Percentiles rank a stretch among this genome's conserved stretches.
phyloP scores from a whole-genome alignment of 108 stramenopile species.

The Discostella pseudostelligera region DNA sequence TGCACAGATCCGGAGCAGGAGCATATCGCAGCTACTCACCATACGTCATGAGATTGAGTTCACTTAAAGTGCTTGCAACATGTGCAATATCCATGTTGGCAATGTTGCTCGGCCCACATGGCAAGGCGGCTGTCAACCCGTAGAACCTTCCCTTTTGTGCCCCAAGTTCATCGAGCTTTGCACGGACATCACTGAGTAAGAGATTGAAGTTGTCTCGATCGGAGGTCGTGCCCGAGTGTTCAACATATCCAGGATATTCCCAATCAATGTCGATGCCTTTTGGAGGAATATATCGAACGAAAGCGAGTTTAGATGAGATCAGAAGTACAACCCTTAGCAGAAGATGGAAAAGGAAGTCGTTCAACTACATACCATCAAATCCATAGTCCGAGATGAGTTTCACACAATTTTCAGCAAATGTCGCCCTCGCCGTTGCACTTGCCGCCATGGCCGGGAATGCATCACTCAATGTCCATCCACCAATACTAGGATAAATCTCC shows the following conservation, averaged over 20 bases:
- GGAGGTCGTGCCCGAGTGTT: conserved; percentile 41
- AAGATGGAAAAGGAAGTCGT: background rate
- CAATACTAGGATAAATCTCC: conserved; percentile 33
- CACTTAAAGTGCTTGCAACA: conserved; percentile 26
- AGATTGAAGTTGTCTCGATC: conserved; percentile 46
- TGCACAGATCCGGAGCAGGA: background rate
- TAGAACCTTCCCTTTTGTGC: conserved; percentile 39
- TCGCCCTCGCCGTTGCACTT: conserved; percentile 4
- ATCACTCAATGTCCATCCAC: conserved; percentile 40
- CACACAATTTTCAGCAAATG: conserved; percentile 32
- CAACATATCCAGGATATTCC: conserved; percentile 42
- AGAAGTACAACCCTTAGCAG: background rate
- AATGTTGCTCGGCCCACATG: conserved; percentile 43
- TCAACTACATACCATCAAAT: conserved; percentile 26
- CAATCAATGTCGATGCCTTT: conserved; percentile 41
- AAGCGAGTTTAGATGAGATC: background rate
- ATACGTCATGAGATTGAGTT: conserved; percentile 44
- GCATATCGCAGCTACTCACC: conserved; percentile 7
- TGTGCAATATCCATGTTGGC: conserved; percentile 46
- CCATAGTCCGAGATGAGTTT: conserved; percentile 20
- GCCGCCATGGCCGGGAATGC: conserved; percentile 31
- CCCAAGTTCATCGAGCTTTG: conserved; percentile 33
- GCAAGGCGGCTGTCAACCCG: conserved; percentile 47
- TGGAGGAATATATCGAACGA: background rate
- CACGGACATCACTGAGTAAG: conserved; percentile 39